Base-by-base conservation (phyloP, 202 grass and related monocot species). In the Zizania palustris region DNA sequence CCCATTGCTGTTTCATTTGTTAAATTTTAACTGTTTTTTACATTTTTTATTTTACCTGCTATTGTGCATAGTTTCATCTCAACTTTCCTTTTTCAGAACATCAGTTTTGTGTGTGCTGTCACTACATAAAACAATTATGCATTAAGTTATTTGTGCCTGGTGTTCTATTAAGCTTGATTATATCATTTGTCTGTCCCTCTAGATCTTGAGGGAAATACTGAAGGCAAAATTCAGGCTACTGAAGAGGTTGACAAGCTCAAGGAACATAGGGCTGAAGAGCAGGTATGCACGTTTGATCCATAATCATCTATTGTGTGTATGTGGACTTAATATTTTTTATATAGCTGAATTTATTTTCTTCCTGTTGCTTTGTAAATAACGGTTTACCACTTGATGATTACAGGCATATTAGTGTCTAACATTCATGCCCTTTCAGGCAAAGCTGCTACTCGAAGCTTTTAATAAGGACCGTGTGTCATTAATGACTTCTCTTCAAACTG, bases 151-250 rank as follows among this genome's bases (percentile, higher is more conserved):
- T 44, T 3, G 0, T 46, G 40, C 11, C 9, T 59, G 59, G 39
- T 58, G 22, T 21, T 77, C 37, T 63, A 45, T 68, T 48, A 42
- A 50, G 35, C 11, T 76, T 77, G 9, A 11, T 63, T 38, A 39
- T 51, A 36, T 78, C 56, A 74, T 38, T 22, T 59, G 3, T 84
- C 56, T 72, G 41, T 16, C 74, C 66, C 56, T 63, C 50, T 68
- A 97, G 95, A 97, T 85, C 69, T 97, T 69, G 89, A 92, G 65
- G 85, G 91, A 77, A 91, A 97, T 77, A 88, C 91, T 5, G 95
- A 94, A 44, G 85, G 76, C 0, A 97, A 94, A 88, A 92, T 97
- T 45, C 61, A 83, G 33, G 67, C 87, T 65, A 74, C 86, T 73
- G 95, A 93, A 87, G 85, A 91, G 48, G 74, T 97, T 68, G 90